Evolutionary conservation across 345 rosid species (phyloP).

Genomic region (Rhodomyrtus tomentosa): DNA sequence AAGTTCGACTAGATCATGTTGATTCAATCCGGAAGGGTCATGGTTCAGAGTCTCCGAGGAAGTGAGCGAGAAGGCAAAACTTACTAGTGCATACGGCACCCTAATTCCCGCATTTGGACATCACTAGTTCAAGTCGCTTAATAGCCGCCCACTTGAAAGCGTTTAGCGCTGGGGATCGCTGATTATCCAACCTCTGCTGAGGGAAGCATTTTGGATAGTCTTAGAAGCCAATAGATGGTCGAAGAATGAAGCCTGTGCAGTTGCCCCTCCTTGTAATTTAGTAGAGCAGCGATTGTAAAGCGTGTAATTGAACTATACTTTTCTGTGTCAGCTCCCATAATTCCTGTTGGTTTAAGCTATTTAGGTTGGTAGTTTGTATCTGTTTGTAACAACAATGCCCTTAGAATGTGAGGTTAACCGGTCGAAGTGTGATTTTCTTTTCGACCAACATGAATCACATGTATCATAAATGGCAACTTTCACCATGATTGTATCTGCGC

Average conservation of each 20-base stretch:
- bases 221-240: neutral
- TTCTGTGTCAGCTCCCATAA: neutral
- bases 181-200: neutral
- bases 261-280: neutral
- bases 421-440: neutral
- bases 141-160: neutral
- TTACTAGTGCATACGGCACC: neutral
- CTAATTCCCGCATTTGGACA: neutral
- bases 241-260: neutral
- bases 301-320: neutral
- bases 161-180: neutral
- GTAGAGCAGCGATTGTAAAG: neutral
- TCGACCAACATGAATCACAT: neutral
- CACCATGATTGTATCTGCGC: neutral
- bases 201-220: neutral
- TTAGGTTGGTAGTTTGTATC: neutral
- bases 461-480: neutral
- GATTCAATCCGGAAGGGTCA: constrained; percentile 27
- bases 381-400: neutral
- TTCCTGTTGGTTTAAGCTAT: neutral
- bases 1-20: constrained; percentile 42
- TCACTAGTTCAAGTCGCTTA: neutral
- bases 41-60: constrained; percentile 20
- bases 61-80: neutral
- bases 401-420: neutral